Evolutionary conservation across 768 basidiomycete species (phyloP).

Genomic region (Termitomyces sp.): DNA sequence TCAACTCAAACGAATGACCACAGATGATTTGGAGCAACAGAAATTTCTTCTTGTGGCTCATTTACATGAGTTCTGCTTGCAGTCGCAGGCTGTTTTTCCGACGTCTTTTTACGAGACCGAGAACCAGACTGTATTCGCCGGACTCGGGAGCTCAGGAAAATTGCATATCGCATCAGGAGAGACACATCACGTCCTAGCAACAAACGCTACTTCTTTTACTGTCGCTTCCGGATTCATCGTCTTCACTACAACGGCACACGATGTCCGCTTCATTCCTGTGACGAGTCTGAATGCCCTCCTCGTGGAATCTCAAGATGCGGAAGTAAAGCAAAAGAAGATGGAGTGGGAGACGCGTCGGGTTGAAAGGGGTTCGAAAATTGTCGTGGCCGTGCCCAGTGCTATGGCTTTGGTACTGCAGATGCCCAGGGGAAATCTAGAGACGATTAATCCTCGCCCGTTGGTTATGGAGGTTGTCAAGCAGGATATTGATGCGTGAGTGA

Average conservation of each 20-base stretch:
- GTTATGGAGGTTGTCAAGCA: constrained; percentile 80
- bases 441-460: constrained; percentile 86
- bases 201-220: constrained; percentile 67
- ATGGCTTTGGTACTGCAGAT: constrained; percentile 95
- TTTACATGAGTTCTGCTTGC: constrained; percentile 60
- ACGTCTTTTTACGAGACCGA: constrained; percentile 11
- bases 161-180: constrained; percentile 42
- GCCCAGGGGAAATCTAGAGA: constrained; percentile 96
- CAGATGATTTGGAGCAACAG: constrained; percentile 16
- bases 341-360: constrained; percentile 71
- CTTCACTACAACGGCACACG: constrained; percentile 80
- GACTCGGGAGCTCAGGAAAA: constrained; percentile 60
- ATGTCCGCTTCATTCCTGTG: constrained; percentile 69
- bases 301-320: constrained; percentile 17
- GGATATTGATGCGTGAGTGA: constrained; percentile 66
- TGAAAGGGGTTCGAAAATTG: constrained; percentile 87
- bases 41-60: constrained; percentile 20
- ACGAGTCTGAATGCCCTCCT: constrained; percentile 20
- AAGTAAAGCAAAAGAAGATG: constrained; percentile 21
- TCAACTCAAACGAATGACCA: background rate
- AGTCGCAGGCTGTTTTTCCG: constrained; percentile 26
- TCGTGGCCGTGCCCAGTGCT: constrained; percentile 77
- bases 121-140: constrained; percentile 41
- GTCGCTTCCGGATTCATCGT: constrained; percentile 72
- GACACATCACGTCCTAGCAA: constrained; percentile 32